Base-by-base conservation (phyloP, 129 eudicot species). In the Sambucus nigra region DNA sequence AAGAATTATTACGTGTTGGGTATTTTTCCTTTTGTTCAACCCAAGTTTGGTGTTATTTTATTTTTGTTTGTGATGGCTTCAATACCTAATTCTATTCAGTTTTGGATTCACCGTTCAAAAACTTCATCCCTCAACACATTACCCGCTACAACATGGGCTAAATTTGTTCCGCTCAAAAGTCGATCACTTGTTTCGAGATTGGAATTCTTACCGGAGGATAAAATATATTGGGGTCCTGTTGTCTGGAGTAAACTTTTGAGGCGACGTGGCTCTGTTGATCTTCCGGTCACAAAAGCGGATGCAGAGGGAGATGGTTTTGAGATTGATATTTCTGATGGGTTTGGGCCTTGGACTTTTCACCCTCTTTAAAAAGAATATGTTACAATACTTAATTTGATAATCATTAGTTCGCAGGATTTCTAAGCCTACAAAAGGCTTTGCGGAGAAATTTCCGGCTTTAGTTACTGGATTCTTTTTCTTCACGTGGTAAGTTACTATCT, bases 401-500 rank as follows among this genome's bases (percentile, higher is more conserved):
- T 16, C 18, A 42, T 27, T 2, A 44, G 26, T 32, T 45, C 45
- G 50, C 83, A 63, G 77, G 74, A 55, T 57, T 23, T 24, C 59
- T 17, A 49, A 61, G 69, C 65, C 89, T 19, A 67, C 41, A 6
- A 59, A 69, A 60, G 61, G 83, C 63, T 71, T 84, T 53, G 59
- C 64, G 9, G 78, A 73, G 41, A 67, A 60, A 59, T 69, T 32
- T 45, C 87, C 87, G 5, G 75, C 73, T 63, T 54, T 79, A 18
- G 61, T 79, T 16, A 79, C 87, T 0, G 82, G 79, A 59, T 79
- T 79, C 71, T 79, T 79, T 61, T 79, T 75, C 87, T 79, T 79
- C 56, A 48, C 77, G 46, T 79, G 87, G 87, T 79, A 50, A 66
- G 80, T 44, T 23, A 24, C 17, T 38, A 8, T 32, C 17, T 35